Evolutionary conservation across 768 basidiomycete genomes (phyloP).

Genomic region (Suillus hirtellus): DNA sequence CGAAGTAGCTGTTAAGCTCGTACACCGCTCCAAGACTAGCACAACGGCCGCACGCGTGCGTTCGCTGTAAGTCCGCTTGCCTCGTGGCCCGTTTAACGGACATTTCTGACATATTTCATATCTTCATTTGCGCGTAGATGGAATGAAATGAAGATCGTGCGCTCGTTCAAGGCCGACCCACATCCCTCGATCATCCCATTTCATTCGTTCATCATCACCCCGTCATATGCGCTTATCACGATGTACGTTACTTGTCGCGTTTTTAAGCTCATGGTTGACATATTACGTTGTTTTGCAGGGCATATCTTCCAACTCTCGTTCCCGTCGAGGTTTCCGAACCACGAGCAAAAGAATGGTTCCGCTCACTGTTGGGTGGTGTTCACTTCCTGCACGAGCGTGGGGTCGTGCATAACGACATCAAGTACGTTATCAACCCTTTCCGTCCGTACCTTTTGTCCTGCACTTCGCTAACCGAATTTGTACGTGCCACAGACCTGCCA

Average conservation of each 20-base stretch:
- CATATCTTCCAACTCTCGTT: constrained; percentile 80
- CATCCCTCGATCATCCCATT: constrained; percentile 94
- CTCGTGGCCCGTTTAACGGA: constrained; percentile 5
- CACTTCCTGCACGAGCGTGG: constrained; percentile 83
- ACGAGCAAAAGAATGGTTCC: constrained; percentile 81
- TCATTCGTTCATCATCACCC: constrained; percentile 91
- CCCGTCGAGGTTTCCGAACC: constrained; percentile 85
- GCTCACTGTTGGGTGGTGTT: constrained; percentile 76
- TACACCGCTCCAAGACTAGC: constrained; percentile 77
- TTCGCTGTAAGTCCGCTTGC: constrained; percentile 62
- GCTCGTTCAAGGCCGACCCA: constrained; percentile 76
- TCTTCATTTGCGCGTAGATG: constrained; percentile 50
- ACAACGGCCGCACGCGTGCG: constrained; percentile 88
- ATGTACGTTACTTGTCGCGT: constrained; percentile 57
- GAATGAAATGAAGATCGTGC: constrained; percentile 98
- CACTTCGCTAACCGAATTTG: not conserved
- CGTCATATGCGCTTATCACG: constrained; percentile 87
- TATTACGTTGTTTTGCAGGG: constrained; percentile 49
- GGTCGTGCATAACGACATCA: constrained; percentile 93
- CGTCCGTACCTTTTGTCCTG: not conserved
- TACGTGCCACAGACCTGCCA: constrained; percentile 68
- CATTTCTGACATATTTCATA: not conserved
- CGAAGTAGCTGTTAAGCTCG: constrained; percentile 90
- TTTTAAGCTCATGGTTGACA: constrained; percentile 14
- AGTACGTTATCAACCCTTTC: constrained; percentile 47